Evolutionary conservation across 352 stramenopile species (phyloP).

Genomic region (Globisporangium carolinianum): DNA sequence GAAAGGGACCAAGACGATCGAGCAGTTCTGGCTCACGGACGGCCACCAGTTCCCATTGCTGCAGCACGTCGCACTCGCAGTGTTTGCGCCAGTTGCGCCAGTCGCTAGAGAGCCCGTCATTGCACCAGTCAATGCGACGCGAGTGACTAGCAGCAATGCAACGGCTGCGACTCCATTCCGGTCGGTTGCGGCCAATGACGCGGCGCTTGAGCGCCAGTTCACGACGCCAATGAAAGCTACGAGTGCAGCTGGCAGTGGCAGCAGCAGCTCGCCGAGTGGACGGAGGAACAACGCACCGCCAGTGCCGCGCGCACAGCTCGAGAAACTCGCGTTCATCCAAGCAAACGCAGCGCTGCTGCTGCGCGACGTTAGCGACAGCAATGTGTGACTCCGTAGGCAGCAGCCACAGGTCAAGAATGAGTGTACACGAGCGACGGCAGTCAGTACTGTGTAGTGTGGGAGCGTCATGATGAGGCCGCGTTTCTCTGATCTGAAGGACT

Average conservation of each 20-base stretch:
- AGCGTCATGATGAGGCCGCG: no score
- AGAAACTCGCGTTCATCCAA: slow-evolving; percentile 11
- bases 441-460: no score
- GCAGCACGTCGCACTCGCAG: slow-evolving; percentile 17
- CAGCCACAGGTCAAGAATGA: background rate
- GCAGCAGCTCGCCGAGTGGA: background rate
- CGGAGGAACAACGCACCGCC: background rate
- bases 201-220: background rate
- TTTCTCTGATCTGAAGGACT: no score
- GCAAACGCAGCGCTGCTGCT: slow-evolving; percentile 4
- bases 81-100: slow-evolving; percentile 11
- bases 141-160: background rate
- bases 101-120: no score
- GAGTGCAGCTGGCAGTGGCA: background rate
- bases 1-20: slow-evolving; percentile 21
- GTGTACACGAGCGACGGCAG: no score
- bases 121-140: no score
- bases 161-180: no score
- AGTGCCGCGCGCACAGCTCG: background rate
- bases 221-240: background rate
- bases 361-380: background rate
- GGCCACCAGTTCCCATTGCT: slow-evolving; percentile 21
- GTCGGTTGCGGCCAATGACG: background rate
- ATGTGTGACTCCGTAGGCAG: background rate
- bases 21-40: slow-evolving; percentile 30